phyloP scores from a whole-genome alignment of 2,329 filamentous ascomycete genomes.

The Clonostachys chloroleuca region DNA sequence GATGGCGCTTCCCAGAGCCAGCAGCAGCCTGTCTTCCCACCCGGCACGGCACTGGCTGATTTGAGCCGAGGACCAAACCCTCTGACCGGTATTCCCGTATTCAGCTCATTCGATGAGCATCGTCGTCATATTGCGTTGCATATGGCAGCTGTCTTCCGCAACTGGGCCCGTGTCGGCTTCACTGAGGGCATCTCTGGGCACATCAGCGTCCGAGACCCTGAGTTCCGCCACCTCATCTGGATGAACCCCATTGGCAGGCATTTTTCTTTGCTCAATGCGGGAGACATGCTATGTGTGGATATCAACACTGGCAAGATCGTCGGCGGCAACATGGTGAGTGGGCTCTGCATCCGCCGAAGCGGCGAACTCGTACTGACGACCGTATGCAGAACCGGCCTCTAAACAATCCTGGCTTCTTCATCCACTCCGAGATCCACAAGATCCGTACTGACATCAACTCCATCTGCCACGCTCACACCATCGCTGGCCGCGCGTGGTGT shows the following conservation, averaged over 20 bases:
- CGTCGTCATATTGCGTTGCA: conserved; percentile 61
- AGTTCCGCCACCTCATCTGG: conserved; percentile 60
- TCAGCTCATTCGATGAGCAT: conserved; percentile 33
- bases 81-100: conserved; percentile 32
- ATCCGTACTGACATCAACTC: conserved; percentile 61
- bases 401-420: conserved; percentile 66
- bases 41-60: conserved; percentile 1
- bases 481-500: conserved; percentile 63
- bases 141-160: conserved; percentile 55
- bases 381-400: conserved; percentile 39
- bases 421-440: conserved; percentile 66
- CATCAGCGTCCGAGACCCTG: conserved; percentile 64
- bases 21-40: conserved; percentile 6
- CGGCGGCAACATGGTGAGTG: conserved; percentile 48
- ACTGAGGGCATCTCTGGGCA: conserved; percentile 37
- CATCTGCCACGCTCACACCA: conserved; percentile 66
- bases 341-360: neutral
- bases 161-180: conserved; percentile 20
- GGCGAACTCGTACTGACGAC: neutral
- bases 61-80: conserved; percentile 15
- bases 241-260: conserved; percentile 65
- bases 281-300: conserved; percentile 65
- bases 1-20: conserved; percentile 1
- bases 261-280: conserved; percentile 61
- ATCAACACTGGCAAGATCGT: conserved; percentile 52